Evolutionary conservation across 176 grass and related monocot species (phyloP).

Genomic region (Dendrocalamus sinicus): DNA sequence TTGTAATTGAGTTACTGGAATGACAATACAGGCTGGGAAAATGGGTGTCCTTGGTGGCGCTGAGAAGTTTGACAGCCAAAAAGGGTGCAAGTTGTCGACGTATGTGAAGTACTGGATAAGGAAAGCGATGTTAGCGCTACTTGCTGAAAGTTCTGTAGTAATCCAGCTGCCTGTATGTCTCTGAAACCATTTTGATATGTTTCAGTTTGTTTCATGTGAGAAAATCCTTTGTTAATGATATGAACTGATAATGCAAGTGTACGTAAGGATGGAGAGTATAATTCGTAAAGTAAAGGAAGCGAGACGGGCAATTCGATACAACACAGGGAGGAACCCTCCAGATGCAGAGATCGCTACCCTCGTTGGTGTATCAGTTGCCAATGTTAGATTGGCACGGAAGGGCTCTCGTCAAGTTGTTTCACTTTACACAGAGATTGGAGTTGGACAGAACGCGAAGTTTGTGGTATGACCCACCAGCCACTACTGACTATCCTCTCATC

Average conservation of each 20-base stretch:
- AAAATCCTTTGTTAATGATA: constrained; percentile 1
- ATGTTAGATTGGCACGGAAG: constrained; percentile 68
- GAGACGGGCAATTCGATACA: constrained; percentile 50
- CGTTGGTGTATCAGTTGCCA: constrained; percentile 60
- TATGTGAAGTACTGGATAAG: constrained; percentile 92
- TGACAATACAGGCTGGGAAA: constrained; percentile 66
- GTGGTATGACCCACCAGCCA: constrained; percentile 44
- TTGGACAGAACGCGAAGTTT: constrained; percentile 50
- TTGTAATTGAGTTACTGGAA: not conserved
- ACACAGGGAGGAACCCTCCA: constrained; percentile 55
- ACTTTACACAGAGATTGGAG: constrained; percentile 55
- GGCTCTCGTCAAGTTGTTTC: constrained; percentile 70
- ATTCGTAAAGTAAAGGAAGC: constrained; percentile 75
- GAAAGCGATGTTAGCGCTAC: constrained; percentile 73
- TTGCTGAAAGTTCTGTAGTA: constrained; percentile 61
- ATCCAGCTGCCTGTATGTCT: constrained; percentile 72
- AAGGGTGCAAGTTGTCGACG: constrained; percentile 79
- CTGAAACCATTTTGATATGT: constrained; percentile 24
- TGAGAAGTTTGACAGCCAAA: constrained; percentile 73
- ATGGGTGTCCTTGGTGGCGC: constrained; percentile 83
- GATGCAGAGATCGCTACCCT: constrained; percentile 67
- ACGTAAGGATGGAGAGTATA: constrained; percentile 84
- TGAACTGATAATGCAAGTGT: constrained; percentile 1
- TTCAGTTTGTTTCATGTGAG: not conserved
- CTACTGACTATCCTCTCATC: not conserved